phyloP scores from a whole-genome alignment of 331 rosid species.

The Quercus lobata region DNA sequence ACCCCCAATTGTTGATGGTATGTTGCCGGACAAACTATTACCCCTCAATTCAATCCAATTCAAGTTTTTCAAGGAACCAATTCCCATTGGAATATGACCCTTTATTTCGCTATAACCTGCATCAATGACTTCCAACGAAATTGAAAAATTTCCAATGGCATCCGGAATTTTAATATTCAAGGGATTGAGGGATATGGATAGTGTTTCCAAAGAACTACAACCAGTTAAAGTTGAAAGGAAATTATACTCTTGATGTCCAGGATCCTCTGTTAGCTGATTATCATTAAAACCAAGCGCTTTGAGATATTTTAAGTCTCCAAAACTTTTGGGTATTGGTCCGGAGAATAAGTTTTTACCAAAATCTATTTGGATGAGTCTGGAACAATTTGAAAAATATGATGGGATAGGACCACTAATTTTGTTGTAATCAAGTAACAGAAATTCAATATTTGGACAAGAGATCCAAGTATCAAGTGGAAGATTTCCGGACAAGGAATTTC shows the following conservation, averaged over 20 bases:
- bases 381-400: neutral
- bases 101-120: neutral
- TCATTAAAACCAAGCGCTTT: neutral
- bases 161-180: too few species aligned
- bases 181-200: too few species aligned
- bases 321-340: neutral
- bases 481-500: neutral
- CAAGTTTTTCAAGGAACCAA: neutral
- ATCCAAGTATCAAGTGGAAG: constrained; percentile 4
- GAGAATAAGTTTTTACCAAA: constrained; percentile 1
- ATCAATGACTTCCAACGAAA: too few species aligned
- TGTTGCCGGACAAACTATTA: neutral
- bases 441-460: neutral
- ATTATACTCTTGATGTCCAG: too few species aligned
- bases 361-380: neutral
- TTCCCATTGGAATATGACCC: neutral
- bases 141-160: too few species aligned
- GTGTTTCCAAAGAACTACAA: too few species aligned
- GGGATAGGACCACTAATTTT: constrained; percentile 14
- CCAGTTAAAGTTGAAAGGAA: too few species aligned
- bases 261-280: neutral
- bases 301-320: constrained; percentile 5
- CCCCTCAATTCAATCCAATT: neutral
- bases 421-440: neutral
- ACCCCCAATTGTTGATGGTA: neutral